Percentiles rank a stretch among this genome's conserved stretches.
Evolutionary conservation across 2,329 filamentous ascomycete genomes (phyloP).

Genomic region (Leptodontidium sp.): DNA sequence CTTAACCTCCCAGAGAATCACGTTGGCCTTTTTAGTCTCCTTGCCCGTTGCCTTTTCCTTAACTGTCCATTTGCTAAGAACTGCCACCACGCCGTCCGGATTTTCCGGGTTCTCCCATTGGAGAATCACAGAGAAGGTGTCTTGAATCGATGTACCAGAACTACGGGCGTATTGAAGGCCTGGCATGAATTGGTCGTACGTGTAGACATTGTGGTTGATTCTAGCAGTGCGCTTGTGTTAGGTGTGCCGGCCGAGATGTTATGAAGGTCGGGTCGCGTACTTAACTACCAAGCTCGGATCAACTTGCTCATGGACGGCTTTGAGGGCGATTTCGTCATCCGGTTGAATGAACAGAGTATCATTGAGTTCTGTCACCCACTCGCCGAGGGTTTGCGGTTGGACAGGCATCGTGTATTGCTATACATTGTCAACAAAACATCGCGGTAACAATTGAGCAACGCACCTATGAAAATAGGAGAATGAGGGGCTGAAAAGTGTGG

Average conservation of each 20-base stretch:
- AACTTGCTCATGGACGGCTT: conserved; percentile 6
- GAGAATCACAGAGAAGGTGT: conserved; percentile 23
- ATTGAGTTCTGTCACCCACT: too few species aligned
- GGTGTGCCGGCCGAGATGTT: too few species aligned
- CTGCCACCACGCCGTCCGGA: conserved; percentile 19
- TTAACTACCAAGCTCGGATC: conserved; percentile 16
- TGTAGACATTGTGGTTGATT: conserved; percentile 21
- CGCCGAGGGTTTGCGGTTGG: too few species aligned
- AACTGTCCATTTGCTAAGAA: conserved; percentile 13
- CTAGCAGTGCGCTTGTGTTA: not conserved
- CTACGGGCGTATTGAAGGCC: conserved; percentile 20
- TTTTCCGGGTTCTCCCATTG: conserved; percentile 20
- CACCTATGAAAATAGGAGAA: too few species aligned
- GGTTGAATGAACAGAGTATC: not conserved
- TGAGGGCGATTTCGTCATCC: conserved; percentile 20
- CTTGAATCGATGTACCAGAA: conserved; percentile 9
- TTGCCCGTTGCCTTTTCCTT: not conserved
- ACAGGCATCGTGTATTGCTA: too few species aligned
- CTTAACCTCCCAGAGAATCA: conserved; percentile 22
- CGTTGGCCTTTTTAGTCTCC: conserved; percentile 21
- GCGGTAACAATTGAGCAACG: too few species aligned
- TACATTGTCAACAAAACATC: too few species aligned
- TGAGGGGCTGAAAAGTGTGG: too few species aligned
- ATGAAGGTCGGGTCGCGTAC: too few species aligned
- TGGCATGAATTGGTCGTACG: conserved; percentile 15